Percentiles rank a stretch among this genome's conserved stretches.
These are phyloP conservation scores for Cotoneaster glaucophyllus DNA, from an alignment of 306 rosid species.

Conservation along the genomic window DNA sequence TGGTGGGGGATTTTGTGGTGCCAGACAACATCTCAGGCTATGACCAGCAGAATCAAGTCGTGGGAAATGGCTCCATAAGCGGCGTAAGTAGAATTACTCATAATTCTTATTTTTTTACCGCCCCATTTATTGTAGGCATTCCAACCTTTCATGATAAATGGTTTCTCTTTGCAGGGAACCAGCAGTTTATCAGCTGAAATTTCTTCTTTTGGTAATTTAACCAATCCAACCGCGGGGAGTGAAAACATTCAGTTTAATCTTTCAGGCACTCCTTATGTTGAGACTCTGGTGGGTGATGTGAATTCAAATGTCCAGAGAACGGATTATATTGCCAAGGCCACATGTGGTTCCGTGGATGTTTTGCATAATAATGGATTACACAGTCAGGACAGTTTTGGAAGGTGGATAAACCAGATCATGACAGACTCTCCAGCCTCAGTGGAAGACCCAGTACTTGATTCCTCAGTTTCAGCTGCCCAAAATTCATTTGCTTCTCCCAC, in stretches of 20 bases:
- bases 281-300: conserved; percentile 29
- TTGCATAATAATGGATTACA: conserved; percentile 47
- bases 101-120: neutral
- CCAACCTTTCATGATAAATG: neutral
- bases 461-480: conserved; percentile 43
- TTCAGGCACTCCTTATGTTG: conserved; percentile 29
- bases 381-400: conserved; percentile 87
- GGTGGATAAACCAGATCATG: conserved; percentile 60
- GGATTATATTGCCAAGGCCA: conserved; percentile 21
- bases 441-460: conserved; percentile 43
- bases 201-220: conserved; percentile 33
- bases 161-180: conserved; percentile 44
- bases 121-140: conserved; percentile 3
- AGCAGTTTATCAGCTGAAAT: conserved; percentile 30
- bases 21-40: conserved; percentile 42
- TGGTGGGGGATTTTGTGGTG: neutral
- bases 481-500: conserved; percentile 33
- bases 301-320: conserved; percentile 35
- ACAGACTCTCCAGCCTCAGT: conserved; percentile 51
- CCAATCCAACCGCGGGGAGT: conserved; percentile 29
- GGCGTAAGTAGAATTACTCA: conserved; percentile 47
- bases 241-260: conserved; percentile 29
- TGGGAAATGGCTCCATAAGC: conserved; percentile 28
- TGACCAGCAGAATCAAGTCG: conserved; percentile 51
- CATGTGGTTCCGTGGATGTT: conserved; percentile 27